Evolutionary conservation across 2,329 filamentous ascomycete genomes (phyloP).

Genomic region (Paraphoma sp.): DNA sequence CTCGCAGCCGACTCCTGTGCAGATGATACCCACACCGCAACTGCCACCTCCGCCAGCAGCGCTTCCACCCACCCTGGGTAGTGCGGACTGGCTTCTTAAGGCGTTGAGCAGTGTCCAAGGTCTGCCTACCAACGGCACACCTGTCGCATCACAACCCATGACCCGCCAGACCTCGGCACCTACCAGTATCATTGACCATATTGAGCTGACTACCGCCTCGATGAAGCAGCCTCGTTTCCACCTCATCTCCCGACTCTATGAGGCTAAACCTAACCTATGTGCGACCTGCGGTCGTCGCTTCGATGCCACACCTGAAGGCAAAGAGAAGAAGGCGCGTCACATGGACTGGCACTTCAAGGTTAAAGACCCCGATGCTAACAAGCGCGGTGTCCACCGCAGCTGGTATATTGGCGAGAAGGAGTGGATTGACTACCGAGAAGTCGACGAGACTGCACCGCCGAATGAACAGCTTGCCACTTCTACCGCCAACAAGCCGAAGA

Average conservation of each 20-base stretch:
- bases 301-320: conserved; percentile 75
- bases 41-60: conserved; percentile 20
- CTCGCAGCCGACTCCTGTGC: conserved; percentile 23
- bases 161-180: conserved; percentile 40
- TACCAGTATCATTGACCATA: conserved; percentile 54
- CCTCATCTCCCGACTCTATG: conserved; percentile 77
- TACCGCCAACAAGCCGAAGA: conserved; percentile 50
- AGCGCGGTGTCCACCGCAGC: conserved; percentile 85
- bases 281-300: conserved; percentile 92
- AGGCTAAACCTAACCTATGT: conserved; percentile 83
- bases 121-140: conserved; percentile 34
- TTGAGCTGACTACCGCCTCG: conserved; percentile 69
- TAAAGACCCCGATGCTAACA: conserved; percentile 85
- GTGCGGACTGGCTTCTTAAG: conserved; percentile 42
- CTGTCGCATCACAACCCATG: conserved; percentile 31
- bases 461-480: conserved; percentile 35
- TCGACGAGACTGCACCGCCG: conserved; percentile 65
- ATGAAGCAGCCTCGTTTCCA: conserved; percentile 79
- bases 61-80: conserved; percentile 23
- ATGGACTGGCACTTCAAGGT: conserved; percentile 99
- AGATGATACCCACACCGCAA: conserved; percentile 23
- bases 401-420: conserved; percentile 97
- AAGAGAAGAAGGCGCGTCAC: conserved; percentile 85
- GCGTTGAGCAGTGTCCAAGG: conserved; percentile 36
- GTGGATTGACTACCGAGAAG: conserved; percentile 87